phyloP scores from a whole-genome alignment of 192 early-diverging fungal species.

The Linnemannia elongata region DNA sequence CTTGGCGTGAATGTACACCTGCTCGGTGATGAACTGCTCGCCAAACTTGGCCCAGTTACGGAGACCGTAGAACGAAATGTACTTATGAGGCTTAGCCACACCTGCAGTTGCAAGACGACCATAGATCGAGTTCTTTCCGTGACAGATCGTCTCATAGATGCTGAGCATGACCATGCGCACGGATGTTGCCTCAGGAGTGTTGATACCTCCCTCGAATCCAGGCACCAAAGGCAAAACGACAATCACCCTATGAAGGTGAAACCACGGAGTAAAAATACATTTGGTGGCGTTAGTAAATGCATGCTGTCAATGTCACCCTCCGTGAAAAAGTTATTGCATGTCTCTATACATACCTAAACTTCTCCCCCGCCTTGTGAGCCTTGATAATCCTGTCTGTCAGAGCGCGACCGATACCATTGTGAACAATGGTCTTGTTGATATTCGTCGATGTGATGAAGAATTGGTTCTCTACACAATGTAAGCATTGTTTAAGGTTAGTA shows the following conservation, averaged over 20 bases:
- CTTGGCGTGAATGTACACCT: constrained; percentile 91
- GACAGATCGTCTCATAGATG: constrained; percentile 73
- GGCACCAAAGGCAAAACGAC: constrained; percentile 85
- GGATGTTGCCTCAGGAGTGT: constrained; percentile 74
- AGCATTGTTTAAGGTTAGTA: not conserved
- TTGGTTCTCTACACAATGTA: constrained; percentile 76
- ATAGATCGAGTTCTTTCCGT: constrained; percentile 74
- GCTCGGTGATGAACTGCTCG: constrained; percentile 77
- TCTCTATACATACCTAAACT: constrained; percentile 31
- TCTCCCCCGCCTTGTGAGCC: constrained; percentile 66
- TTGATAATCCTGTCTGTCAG: constrained; percentile 79
- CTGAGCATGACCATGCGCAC: constrained; percentile 71
- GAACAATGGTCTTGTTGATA: constrained; percentile 70
- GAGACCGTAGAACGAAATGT: constrained; percentile 76
- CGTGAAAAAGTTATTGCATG: not conserved
- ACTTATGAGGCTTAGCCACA: constrained; percentile 62
- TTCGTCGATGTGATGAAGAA: constrained; percentile 81
- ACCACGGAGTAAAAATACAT: not conserved
- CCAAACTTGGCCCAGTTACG: constrained; percentile 58
- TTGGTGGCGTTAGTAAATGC: not conserved
- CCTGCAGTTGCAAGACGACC: constrained; percentile 67
- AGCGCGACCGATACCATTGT: constrained; percentile 85
- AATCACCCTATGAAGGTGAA: constrained; percentile 72
- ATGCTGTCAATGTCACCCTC: constrained; percentile 11
- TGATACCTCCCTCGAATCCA: constrained; percentile 82